phyloP scores from a whole-genome alignment of 768 basidiomycete species.

The Rickenella mellea region DNA sequence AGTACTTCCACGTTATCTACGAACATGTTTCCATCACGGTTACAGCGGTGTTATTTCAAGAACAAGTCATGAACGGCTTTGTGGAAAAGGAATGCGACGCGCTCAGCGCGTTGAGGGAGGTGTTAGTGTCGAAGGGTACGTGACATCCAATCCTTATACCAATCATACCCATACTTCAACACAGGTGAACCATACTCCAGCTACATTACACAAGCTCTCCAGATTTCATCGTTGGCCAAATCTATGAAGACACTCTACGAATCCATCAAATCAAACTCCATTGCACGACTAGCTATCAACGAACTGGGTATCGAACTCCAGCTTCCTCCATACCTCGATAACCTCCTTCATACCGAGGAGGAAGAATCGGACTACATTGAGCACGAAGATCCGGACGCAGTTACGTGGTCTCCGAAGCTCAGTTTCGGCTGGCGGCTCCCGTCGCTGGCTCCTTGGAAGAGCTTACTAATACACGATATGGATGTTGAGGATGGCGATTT shows the following conservation, averaged over 20 bases:
- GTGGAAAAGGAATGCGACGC: constrained; percentile 74
- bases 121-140: constrained; percentile 54
- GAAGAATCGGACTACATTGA: constrained; percentile 46
- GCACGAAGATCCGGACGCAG: constrained; percentile 36
- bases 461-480: constrained; percentile 59
- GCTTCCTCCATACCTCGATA: constrained; percentile 73
- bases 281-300: constrained; percentile 73
- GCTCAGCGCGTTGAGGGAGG: constrained; percentile 63
- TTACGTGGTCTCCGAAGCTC: constrained; percentile 58
- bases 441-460: constrained; percentile 84
- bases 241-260: constrained; percentile 78
- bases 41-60: constrained; percentile 86
- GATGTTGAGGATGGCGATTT: constrained; percentile 44
- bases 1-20: constrained; percentile 82
- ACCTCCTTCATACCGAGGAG: constrained; percentile 56
- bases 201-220: constrained; percentile 50
- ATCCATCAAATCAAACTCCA: constrained; percentile 62
- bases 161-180: background rate
- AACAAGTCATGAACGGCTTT: constrained; percentile 81
- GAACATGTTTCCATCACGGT: constrained; percentile 83
- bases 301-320: constrained; percentile 78
- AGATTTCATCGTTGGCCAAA: constrained; percentile 59
- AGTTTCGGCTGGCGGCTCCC: constrained; percentile 66
- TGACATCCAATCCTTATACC: constrained; percentile 3
- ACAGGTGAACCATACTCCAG: constrained; percentile 51